A percentile compares a stretch with the other conserved stretches of the same genome.
These are phyloP conservation scores for Talaromyces trachyspermus DNA, from an alignment of 495 filamentous ascomycete species.

Conservation along the genomic window DNA sequence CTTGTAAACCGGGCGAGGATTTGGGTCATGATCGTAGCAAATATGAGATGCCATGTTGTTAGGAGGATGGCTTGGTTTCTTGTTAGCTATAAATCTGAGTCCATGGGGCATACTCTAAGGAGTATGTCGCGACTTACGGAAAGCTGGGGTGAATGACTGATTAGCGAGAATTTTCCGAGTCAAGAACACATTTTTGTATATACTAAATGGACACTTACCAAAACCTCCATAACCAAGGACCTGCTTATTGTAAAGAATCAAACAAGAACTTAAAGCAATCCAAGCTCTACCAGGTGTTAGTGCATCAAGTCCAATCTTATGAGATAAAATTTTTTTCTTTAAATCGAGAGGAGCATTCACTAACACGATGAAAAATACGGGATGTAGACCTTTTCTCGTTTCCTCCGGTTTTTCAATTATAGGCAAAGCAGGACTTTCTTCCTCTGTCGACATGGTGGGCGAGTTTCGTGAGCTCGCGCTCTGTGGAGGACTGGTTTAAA, in stretches of 20 bases:
- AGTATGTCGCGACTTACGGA: conserved; percentile 5
- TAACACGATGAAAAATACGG: conserved; percentile 83
- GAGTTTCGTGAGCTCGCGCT: neutral
- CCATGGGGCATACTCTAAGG: too few species aligned
- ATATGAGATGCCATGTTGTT: conserved; percentile 71
- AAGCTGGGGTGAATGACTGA: conserved; percentile 30
- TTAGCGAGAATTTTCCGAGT: too few species aligned
- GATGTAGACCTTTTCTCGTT: conserved; percentile 57
- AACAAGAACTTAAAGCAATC: conserved; percentile 84
- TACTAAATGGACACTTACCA: conserved; percentile 62
- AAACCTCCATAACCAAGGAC: conserved; percentile 79
- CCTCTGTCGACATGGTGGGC: neutral
- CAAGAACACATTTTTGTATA: too few species aligned
- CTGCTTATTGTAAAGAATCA: conserved; percentile 99
- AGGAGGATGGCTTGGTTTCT: conserved; percentile 50
- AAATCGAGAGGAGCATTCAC: conserved; percentile 32
- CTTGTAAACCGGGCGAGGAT: conserved; percentile 60
- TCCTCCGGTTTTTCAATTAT: conserved; percentile 63
- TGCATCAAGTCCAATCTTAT: neutral
- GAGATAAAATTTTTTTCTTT: neutral
- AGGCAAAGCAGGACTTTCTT: conserved; percentile 55
- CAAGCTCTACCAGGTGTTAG: conserved; percentile 53
- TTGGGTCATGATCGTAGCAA: conserved; percentile 68
- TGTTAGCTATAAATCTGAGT: conserved; percentile 4
- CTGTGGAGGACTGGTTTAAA: neutral